Evolutionary conservation across 1,284 basidiomycete genomes (phyloP), one percentile per base, ranked within the genome.

Genomic region (Inonotus obliquus): DNA sequence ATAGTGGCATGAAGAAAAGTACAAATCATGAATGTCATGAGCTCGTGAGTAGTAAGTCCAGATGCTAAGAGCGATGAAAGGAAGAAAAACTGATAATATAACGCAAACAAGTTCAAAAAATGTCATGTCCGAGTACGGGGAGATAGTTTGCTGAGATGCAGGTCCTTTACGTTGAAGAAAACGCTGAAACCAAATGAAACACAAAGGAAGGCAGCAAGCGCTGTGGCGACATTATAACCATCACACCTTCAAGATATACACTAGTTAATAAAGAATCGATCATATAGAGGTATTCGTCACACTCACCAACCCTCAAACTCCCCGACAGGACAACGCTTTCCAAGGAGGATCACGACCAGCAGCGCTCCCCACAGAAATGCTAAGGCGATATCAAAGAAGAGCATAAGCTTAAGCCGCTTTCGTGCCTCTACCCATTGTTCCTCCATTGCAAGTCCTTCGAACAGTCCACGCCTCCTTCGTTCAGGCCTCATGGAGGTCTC

Each of bases 141-240:
- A 10, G 77, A 78, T 13, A 67, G 71, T 64, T 81, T 83, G 72
- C 84, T 86, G 25, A 77, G 74, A 65, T 81, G 75, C 48, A 88
- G 69, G 69, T 88, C 87, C 70, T 86, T 84, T 61, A 88, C 78
- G 62, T 82, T 83, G 69, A 87, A 87, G 70, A 84, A 87, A 41
- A 78, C 71, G 67, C 79, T 83, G 35, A 85, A 66, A 4, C 76
- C 78, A 66, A 85, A 89, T 1, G 78, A 69, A 49, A 87, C 65
- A 58, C 75, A 77, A 7, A 87, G 71, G 45, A 89, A 66, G 68
- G 81, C 86, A 2, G 84, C 78, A 29, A 80, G 77, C 11, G 86
- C 86, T 1, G 81, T 78, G 5, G 84, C 86, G 13, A 83, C 74
- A 67, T 87, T 88, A 70, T 86, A 89, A 4, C 82, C 84, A 66